Conservation (phyloP, 805 yeast species). For the Saccharomycopsis sp. region DNA sequence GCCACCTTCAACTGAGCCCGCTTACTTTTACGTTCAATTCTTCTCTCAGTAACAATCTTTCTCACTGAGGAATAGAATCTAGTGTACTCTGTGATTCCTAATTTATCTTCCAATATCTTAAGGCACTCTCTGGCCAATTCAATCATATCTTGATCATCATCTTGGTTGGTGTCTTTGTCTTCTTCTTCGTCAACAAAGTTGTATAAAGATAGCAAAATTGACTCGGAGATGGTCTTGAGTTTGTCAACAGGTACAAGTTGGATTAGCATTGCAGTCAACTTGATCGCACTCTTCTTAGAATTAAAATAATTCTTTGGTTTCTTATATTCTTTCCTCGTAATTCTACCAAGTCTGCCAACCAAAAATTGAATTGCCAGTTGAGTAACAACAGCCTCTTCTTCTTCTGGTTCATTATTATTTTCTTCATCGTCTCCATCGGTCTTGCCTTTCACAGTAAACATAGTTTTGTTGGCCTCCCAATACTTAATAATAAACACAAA, state of each 20-base stretch:
- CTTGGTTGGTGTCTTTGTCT: conserved; percentile 30
- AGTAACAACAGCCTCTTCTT: conserved; percentile 22
- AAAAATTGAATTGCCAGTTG: conserved; percentile 51
- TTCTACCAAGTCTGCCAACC: conserved; percentile 50
- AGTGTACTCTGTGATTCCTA: conserved; percentile 69
- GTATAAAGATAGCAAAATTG: conserved; percentile 47
- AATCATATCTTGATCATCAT: conserved; percentile 40
- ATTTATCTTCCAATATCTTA: conserved; percentile 54
- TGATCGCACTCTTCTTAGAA: conserved; percentile 64
- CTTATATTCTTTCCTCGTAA: conserved; percentile 64
- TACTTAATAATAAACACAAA: conserved; percentile 50
- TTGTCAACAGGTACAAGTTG: conserved; percentile 42
- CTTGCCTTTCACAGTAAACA: conserved; percentile 29
- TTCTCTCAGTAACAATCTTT: conserved; percentile 47
- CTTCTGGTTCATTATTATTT: conserved; percentile 23
- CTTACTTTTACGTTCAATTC: conserved; percentile 70
- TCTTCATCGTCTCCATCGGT: conserved; percentile 28
- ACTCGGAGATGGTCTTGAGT: conserved; percentile 30
- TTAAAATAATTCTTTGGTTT: conserved; percentile 43
- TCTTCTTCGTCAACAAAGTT: conserved; percentile 39
- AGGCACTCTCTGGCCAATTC: conserved; percentile 58
- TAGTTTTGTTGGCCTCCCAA: conserved; percentile 48
- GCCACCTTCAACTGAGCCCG: conserved; percentile 68
- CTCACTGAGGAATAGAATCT: conserved; percentile 56
- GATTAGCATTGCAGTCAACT: conserved; percentile 57